Evolutionary conservation across 1,139 yeast genomes (phyloP).

Genomic region (Diutina pseudorugosa): DNA sequence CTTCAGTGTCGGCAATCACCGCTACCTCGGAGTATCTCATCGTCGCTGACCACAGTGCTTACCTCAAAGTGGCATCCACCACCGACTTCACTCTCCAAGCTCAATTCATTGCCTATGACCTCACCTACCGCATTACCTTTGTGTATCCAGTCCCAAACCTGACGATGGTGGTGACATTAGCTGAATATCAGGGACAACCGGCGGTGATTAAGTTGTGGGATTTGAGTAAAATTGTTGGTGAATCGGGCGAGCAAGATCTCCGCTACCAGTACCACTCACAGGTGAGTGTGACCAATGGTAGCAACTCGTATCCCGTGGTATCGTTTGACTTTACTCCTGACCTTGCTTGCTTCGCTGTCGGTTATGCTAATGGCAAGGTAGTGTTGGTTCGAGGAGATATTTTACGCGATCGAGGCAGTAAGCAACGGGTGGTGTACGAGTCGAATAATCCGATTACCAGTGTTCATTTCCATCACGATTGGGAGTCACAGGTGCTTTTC

Average conservation of each 20-base stretch:
- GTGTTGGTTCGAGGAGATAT: constrained; percentile 80
- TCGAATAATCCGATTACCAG: constrained; percentile 74
- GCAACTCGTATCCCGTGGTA: constrained; percentile 63
- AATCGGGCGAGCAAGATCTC: constrained; percentile 20
- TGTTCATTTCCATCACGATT: constrained; percentile 39
- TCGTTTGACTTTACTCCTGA: constrained; percentile 46
- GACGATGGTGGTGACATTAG: constrained; percentile 53
- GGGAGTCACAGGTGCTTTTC: constrained; percentile 28
- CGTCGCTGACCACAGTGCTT: constrained; percentile 43
- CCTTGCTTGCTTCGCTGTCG: constrained; percentile 60
- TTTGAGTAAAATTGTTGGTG: constrained; percentile 29
- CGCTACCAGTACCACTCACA: constrained; percentile 23
- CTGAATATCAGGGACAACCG: constrained; percentile 64
- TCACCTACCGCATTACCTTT: constrained; percentile 51
- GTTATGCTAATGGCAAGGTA: constrained; percentile 82
- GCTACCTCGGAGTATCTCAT: constrained; percentile 42
- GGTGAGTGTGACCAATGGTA: constrained; percentile 31
- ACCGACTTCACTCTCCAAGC: constrained; percentile 30
- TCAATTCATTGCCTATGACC: constrained; percentile 52
- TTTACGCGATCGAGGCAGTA: constrained; percentile 77
- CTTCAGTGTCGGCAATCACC: constrained; percentile 51
- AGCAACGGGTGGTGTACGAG: constrained; percentile 70
- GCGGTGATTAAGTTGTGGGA: constrained; percentile 65
- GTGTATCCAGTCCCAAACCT: constrained; percentile 35
- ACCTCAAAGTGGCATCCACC: constrained; percentile 45